Evolutionary conservation across 306 rosid genomes (phyloP).

Genomic region (Fagus crenata): DNA sequence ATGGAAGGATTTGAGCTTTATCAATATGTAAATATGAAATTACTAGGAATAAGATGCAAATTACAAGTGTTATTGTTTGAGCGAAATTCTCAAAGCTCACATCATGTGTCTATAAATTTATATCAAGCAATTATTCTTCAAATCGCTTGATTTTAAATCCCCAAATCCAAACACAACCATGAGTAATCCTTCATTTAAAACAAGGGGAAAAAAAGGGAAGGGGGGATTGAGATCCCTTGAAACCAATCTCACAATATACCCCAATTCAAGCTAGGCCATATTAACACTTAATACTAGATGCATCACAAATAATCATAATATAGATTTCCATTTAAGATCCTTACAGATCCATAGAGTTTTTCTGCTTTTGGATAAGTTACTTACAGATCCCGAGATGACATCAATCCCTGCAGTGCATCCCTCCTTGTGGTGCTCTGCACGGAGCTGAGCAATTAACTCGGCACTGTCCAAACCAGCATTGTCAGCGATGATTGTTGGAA

Average conservation of each 20-base stretch:
- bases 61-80: no score
- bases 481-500: conserved; percentile 91
- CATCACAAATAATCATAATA: neutral
- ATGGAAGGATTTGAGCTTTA: no score
- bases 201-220: neutral
- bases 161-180: no score
- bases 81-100: no score
- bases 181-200: neutral
- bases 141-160: no score
- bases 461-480: conserved; percentile 99
- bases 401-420: conserved; percentile 83
- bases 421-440: conserved; percentile 94
- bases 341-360: conserved; percentile 69
- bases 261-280: neutral
- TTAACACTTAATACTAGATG: neutral
- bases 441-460: conserved; percentile 86
- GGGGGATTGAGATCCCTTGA: neutral
- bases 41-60: no score
- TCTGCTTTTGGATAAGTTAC: conserved; percentile 19
- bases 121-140: no score
- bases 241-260: neutral
- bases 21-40: no score
- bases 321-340: conserved; percentile 21
- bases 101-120: no score
- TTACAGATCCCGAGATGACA: conserved; percentile 91